Conservation (phyloP, 1,284 basidiomycete genomes). For the Naganishia cerealis region DNA sequence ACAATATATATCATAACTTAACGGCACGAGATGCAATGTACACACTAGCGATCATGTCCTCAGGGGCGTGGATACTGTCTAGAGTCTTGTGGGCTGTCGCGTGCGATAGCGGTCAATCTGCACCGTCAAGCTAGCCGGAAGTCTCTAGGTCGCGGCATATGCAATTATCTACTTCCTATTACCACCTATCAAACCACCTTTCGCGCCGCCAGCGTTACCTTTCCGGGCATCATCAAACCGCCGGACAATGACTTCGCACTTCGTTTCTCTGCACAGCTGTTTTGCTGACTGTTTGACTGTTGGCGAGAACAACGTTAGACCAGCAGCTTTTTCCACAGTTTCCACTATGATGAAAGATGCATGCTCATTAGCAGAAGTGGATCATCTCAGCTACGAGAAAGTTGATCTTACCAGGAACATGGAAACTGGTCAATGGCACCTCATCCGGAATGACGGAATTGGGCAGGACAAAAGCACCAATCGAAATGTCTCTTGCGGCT, state of each 20-base stretch:
- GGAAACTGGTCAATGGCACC: conserved; percentile 72
- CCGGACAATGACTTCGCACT: conserved; percentile 79
- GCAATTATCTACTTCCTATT: conserved; percentile 4
- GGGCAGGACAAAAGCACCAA: conserved; percentile 91
- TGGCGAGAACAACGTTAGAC: conserved; percentile 83
- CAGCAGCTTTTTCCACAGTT: conserved; percentile 85
- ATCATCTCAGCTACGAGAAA: no score
- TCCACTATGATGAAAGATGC: conserved; percentile 63
- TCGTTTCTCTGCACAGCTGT: conserved; percentile 81
- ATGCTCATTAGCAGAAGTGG: not conserved
- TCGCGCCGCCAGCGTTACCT: conserved; percentile 28
- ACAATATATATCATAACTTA: no score
- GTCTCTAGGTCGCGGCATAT: not conserved
- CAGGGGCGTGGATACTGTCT: no score
- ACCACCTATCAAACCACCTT: conserved; percentile 9
- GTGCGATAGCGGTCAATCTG: not conserved
- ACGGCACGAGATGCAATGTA: no score
- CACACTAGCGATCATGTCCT: no score
- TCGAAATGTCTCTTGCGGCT: conserved; percentile 67
- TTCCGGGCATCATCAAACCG: conserved; percentile 85
- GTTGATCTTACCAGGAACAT: conserved; percentile 68
- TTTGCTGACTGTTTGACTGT: conserved; percentile 75
- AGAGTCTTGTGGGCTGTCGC: not conserved
- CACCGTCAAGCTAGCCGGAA: not conserved
- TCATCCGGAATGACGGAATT: conserved; percentile 85